A percentile compares a stretch with the other conserved stretches of the same genome.
Conservation (phyloP, 768 basidiomycete genomes). For the Agrocybe pediades region DNA sequence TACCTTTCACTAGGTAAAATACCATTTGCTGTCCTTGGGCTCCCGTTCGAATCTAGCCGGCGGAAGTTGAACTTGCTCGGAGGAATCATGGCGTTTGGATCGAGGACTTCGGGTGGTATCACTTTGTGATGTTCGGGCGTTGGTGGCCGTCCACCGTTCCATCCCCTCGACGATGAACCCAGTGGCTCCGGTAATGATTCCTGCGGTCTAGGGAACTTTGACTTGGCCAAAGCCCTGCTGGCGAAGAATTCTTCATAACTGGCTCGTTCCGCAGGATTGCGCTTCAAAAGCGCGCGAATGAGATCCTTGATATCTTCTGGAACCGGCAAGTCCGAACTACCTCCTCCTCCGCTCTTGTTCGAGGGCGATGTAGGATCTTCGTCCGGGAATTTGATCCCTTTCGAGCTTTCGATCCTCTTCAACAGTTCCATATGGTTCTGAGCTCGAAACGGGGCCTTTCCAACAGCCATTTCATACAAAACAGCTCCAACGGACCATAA, state of each 20-base stretch:
- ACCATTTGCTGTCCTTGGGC: constrained; percentile 19
- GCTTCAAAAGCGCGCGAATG: constrained; percentile 81
- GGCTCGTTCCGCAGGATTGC: constrained; percentile 81
- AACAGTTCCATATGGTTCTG: constrained; percentile 95
- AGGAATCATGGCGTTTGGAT: constrained; percentile 79
- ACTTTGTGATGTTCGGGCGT: constrained; percentile 75
- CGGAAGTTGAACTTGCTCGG: constrained; percentile 81
- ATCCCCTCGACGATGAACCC: constrained; percentile 23
- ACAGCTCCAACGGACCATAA: constrained; percentile 99
- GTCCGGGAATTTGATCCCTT: constrained; percentile 92
- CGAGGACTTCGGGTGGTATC: constrained; percentile 80
- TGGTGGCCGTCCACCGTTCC: constrained; percentile 38
- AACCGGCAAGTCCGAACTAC: constrained; percentile 58
- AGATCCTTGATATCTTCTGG: constrained; percentile 86
- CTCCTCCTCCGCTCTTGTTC: constrained; percentile 44
- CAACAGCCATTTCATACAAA: constrained; percentile 92
- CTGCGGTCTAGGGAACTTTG: constrained; percentile 69
- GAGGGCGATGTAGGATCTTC: constrained; percentile 62
- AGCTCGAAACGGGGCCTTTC: constrained; percentile 92
- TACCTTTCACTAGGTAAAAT: constrained; percentile 28
- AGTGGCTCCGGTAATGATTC: constrained; percentile 33
- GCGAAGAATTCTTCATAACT: constrained; percentile 93
- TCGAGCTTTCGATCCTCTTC: constrained; percentile 90
- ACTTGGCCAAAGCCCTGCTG: constrained; percentile 74
- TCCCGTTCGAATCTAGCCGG: constrained; percentile 27